A percentile compares a stretch with the other conserved stretches of the same genome.
phyloP scores from a whole-genome alignment of 805 yeast species.

The Brettanomyces nanus region DNA sequence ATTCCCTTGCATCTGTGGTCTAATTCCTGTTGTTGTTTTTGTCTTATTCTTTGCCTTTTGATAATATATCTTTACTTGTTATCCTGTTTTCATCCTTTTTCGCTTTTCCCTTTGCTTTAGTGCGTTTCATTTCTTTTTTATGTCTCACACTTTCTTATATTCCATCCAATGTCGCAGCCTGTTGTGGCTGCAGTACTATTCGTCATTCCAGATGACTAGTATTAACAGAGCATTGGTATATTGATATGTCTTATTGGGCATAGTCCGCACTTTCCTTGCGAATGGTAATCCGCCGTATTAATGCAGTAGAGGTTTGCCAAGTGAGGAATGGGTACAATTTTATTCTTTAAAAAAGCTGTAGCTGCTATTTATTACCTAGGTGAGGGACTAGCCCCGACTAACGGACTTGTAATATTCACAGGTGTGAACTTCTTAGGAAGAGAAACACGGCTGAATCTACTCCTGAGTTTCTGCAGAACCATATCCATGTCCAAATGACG shows the following conservation, averaged over 20 bases:
- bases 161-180: conserved; percentile 44
- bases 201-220: conserved; percentile 24
- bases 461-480: conserved; percentile 70
- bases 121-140: not conserved
- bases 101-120: not conserved
- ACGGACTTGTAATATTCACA: conserved; percentile 65
- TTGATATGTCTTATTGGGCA: conserved; percentile 11
- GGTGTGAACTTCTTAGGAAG: conserved; percentile 90
- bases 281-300: no score
- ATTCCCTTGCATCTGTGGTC: conserved; percentile 58
- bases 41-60: conserved; percentile 1
- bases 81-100: not conserved
- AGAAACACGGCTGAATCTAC: conserved; percentile 77
- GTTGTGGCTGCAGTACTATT: conserved; percentile 43
- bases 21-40: conserved; percentile 5
- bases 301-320: no score
- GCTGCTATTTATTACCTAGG: no score
- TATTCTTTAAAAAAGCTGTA: no score
- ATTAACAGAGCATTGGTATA: conserved; percentile 58
- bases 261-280: no score
- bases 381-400: conserved; percentile 16
- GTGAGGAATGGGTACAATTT: no score
- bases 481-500: conserved; percentile 89
- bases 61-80: not conserved
- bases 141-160: not conserved